These are phyloP conservation scores for Cornus florida DNA, from an alignment of 148 eudicot species.

Conservation along the genomic window DNA sequence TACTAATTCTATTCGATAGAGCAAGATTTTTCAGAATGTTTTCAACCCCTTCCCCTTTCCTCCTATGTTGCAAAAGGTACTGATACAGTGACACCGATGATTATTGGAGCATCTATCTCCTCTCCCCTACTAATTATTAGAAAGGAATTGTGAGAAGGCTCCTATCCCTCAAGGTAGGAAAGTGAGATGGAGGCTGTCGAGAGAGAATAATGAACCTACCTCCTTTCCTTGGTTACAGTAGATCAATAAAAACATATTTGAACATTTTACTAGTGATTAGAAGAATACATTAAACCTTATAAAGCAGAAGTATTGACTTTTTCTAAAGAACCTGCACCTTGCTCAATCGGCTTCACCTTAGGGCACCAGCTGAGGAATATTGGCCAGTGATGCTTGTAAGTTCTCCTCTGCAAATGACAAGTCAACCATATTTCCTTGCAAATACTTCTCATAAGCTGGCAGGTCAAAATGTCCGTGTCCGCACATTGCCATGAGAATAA, in stretches of 20 bases:
- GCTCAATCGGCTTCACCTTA: constrained; percentile 3
- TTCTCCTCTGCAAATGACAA: constrained; percentile 61
- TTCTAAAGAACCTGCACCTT: not conserved
- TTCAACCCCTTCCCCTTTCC: not conserved
- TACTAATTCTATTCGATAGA: not conserved
- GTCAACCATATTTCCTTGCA: constrained; percentile 76
- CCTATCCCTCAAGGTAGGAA: no score
- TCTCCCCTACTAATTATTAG: not conserved
- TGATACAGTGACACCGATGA: no score
- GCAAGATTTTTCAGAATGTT: no score
- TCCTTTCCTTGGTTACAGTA: not conserved
- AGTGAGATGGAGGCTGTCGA: not conserved
- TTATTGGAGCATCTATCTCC: no score
- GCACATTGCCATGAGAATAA: constrained; percentile 94
- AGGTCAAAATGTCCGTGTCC: constrained; percentile 98
- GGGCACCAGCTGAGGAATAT: constrained; percentile 45
- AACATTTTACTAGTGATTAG: not conserved
- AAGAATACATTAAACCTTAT: no score
- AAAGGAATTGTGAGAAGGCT: no score
- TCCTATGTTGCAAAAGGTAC: no score
- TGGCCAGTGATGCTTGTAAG: constrained; percentile 59
- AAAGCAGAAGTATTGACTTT: not conserved
- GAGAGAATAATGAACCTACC: not conserved
- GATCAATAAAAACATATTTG: not conserved
- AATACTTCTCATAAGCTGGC: constrained; percentile 74